A percentile compares a stretch with the other conserved stretches of the same genome.
These are phyloP conservation scores for Astrocystis sublimbata DNA, from an alignment of 495 filamentous ascomycete genomes.

Conservation along the genomic window DNA sequence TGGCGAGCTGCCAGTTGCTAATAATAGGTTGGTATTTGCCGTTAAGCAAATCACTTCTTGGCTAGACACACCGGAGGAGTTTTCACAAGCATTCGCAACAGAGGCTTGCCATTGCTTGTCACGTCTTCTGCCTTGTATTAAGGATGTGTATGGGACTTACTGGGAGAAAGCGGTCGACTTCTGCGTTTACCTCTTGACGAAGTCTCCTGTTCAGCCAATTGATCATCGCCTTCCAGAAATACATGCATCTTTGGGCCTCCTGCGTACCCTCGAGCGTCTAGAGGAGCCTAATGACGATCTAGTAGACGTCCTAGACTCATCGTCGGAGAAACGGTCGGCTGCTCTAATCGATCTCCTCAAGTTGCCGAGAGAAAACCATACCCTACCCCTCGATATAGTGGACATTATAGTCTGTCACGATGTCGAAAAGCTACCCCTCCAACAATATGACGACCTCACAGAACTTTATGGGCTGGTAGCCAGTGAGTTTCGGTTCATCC, in stretches of 20 bases:
- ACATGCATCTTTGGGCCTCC: constrained; percentile 71
- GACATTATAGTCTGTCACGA: constrained; percentile 67
- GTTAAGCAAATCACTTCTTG: constrained; percentile 75
- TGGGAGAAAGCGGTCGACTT: constrained; percentile 70
- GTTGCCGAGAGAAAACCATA: constrained; percentile 38
- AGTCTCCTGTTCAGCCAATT: constrained; percentile 35
- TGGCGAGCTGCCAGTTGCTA: constrained; percentile 59
- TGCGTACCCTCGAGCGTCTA: constrained; percentile 57
- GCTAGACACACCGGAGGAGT: constrained; percentile 55
- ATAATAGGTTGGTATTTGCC: constrained; percentile 79
- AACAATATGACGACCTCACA: constrained; percentile 55
- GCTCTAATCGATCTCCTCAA: constrained; percentile 64
- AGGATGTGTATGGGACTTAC: constrained; percentile 78
- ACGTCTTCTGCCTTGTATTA: constrained; percentile 67
- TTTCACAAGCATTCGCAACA: constrained; percentile 53
- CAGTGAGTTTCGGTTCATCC: constrained; percentile 70
- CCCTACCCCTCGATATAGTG: constrained; percentile 54
- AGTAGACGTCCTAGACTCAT: constrained; percentile 65
- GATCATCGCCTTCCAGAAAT: constrained; percentile 57
- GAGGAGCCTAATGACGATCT: constrained; percentile 83
- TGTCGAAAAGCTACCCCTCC: constrained; percentile 58
- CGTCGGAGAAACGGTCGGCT: constrained; percentile 47
- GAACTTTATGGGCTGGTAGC: constrained; percentile 73
- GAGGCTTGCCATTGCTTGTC: constrained; percentile 64
- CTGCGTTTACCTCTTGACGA: constrained; percentile 57